A percentile compares a stretch with the other conserved stretches of the same genome.
Evolutionary conservation across 768 basidiomycete genomes (phyloP).

Genomic region (Tulasnella sp.): DNA sequence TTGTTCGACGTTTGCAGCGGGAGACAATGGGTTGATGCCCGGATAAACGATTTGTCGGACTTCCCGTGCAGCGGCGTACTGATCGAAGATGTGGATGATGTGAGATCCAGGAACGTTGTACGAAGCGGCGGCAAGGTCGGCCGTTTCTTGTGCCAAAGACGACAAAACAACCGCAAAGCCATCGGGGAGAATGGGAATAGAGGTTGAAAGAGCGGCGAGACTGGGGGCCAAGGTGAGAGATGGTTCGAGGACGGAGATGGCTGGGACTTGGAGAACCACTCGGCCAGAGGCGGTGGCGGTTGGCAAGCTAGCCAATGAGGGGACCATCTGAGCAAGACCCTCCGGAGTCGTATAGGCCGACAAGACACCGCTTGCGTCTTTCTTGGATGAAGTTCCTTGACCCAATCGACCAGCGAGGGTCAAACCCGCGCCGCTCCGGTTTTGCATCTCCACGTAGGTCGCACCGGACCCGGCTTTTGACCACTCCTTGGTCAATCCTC

Average conservation of each 20-base stretch:
- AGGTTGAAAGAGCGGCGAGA: conserved; percentile 64
- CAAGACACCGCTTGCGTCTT: conserved; percentile 56
- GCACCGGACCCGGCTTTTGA: conserved; percentile 47
- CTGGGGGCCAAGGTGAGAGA: conserved; percentile 76
- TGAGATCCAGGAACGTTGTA: conserved; percentile 69
- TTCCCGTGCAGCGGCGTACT: conserved; percentile 78
- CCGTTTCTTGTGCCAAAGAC: conserved; percentile 81
- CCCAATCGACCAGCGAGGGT: conserved; percentile 71
- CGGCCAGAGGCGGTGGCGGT: conserved; percentile 62
- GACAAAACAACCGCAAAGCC: conserved; percentile 68
- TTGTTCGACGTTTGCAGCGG: conserved; percentile 48
- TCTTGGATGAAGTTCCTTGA: conserved; percentile 74
- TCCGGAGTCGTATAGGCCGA: conserved; percentile 81
- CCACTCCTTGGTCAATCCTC: conserved; percentile 71
- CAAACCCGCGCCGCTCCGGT: conserved; percentile 81
- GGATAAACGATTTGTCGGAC: conserved; percentile 58
- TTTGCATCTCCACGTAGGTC: conserved; percentile 65
- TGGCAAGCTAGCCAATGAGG: conserved; percentile 75
- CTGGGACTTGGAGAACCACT: conserved; percentile 82
- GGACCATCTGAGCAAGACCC: conserved; percentile 83
- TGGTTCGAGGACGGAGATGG: conserved; percentile 61
- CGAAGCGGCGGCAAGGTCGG: conserved; percentile 75
- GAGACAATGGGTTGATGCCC: conserved; percentile 44
- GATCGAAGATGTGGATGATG: conserved; percentile 90
- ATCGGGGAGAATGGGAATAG: conserved; percentile 64